Percentiles rank a stretch among this genome's conserved stretches.
These are phyloP conservation scores for Crithidia brevicula DNA, from an alignment of 208 protist genomes.

Conservation along the genomic window DNA sequence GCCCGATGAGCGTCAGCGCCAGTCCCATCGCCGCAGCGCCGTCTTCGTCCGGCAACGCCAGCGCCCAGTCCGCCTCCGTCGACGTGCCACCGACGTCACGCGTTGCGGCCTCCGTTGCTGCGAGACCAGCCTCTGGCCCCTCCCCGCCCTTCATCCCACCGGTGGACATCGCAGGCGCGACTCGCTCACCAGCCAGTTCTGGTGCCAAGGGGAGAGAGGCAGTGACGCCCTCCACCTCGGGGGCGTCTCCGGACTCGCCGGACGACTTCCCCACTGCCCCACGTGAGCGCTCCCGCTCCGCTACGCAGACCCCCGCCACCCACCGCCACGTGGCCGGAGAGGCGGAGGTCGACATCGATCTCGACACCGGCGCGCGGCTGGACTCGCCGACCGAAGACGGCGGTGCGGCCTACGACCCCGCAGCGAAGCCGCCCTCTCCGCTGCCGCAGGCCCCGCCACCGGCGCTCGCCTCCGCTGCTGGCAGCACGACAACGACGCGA, in stretches of 20 bases:
- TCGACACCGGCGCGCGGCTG: constrained; percentile 7
- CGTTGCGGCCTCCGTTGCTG: not conserved
- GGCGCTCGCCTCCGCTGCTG: not conserved
- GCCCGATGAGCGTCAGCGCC: constrained; percentile 19
- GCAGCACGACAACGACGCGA: constrained; percentile 9
- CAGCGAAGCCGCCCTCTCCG: constrained; percentile 3
- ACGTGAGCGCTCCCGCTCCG: constrained; percentile 22
- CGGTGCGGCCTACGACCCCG: constrained; percentile 4
- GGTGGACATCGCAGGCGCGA: constrained; percentile 16
- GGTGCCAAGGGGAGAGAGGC: not conserved
- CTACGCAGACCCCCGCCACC: constrained; percentile 30
- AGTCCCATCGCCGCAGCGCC: constrained; percentile 18
- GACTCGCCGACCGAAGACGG: not conserved
- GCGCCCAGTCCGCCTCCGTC: constrained; percentile 7
- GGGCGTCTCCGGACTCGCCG: constrained; percentile 1
- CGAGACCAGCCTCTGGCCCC: not conserved
- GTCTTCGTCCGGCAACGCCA: constrained; percentile 15
- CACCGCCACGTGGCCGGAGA: constrained; percentile 20
- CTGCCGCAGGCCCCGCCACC: constrained; percentile 2
- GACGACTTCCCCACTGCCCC: constrained; percentile 1
- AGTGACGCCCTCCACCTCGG: not conserved
- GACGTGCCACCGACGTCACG: constrained; percentile 23
- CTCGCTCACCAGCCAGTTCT: not conserved
- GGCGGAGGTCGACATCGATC: constrained; percentile 14
- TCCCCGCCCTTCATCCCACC: constrained; percentile 20